Evolutionary conservation across 805 yeast genomes (phyloP), one percentile per base, ranked within the genome.

Genomic region (Kodamaea hsintzibuensis): DNA sequence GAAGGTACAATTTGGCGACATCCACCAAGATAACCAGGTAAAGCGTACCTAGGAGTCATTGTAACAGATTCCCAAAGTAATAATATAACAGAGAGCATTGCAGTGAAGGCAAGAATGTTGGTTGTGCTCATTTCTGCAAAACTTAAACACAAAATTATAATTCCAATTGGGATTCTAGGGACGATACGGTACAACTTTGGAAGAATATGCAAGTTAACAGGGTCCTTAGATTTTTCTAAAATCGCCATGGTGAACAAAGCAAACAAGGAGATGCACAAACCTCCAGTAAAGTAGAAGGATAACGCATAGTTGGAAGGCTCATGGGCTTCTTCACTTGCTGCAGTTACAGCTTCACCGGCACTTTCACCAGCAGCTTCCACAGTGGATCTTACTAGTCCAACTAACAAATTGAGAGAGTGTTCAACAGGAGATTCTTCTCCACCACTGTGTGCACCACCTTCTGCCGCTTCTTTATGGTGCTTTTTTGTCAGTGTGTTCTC

Each of bases 251-350:
- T 55, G 3, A 72, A 66, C 46, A 82, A 55, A 2, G 71, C 60
- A 0, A 71, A 9, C 47, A 84, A 59, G 0, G 83, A 68, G 2
- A 82, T 70, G 50, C 79, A 73, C 0, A 84, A 57, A 1, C 86
- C 86, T 1, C 82, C 84, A 6, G 82, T 77, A 60, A 81, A 82
- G 60, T 70, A 81, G 51, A 81, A 73, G 18, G 81, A 62, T 12
- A 82, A 67, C 1, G 81, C 83, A 47, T 71, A 67, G 52, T 71
- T 57, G 44, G 61, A 64, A 2, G 66, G 60, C 50, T 70, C 77
- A 35, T 64, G 71, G 16, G 45, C 45, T 7, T 27, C 18, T 13
- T 13, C 42, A 2, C 42, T 13, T 8, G 18, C 18, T 13, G 2
- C 42, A 2, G 18, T 13, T 8, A 8, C 42, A 10, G 44, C 44